Evolutionary conservation across 352 stramenopile genomes (phyloP).

Genomic region (Phytophthora foliorum): DNA sequence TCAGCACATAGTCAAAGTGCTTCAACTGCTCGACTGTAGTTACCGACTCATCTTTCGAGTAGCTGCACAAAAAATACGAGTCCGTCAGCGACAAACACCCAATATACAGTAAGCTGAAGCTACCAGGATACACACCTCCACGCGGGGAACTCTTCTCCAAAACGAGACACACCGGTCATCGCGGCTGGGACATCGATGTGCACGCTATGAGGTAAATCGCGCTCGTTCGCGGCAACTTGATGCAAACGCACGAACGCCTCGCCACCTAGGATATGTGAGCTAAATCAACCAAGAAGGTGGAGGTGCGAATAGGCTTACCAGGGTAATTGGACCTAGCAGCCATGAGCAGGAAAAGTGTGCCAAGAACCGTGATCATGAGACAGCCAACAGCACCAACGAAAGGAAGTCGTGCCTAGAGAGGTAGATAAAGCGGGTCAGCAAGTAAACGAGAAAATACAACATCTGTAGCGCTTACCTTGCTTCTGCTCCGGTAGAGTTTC

Average conservation of each 20-base stretch:
- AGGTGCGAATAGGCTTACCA: constrained; percentile 47
- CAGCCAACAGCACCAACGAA: constrained; percentile 63
- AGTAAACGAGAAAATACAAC: not conserved
- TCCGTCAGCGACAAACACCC: not conserved
- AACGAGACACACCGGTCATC: constrained; percentile 95
- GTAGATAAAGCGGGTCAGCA: not conserved
- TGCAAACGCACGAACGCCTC: constrained; percentile 75
- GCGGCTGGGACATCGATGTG: constrained; percentile 95
- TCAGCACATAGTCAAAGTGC: constrained; percentile 76
- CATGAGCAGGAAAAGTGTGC: constrained; percentile 64
- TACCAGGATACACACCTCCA: constrained; percentile 64
- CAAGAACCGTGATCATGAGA: constrained; percentile 56
- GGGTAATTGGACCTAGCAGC: constrained; percentile 95
- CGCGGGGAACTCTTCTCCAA: constrained; percentile 79
- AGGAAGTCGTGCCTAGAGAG: constrained; percentile 52
- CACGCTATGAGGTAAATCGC: constrained; percentile 53
- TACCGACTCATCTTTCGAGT: constrained; percentile 81
- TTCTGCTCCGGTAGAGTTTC: constrained; percentile 72
- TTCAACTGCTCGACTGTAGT: constrained; percentile 54
- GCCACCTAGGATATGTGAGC: constrained; percentile 53
- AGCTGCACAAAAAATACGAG: constrained; percentile 43
- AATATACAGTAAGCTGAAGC: not conserved
- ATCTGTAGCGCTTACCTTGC: constrained; percentile 51
- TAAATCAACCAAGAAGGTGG: not conserved
- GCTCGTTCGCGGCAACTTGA: constrained; percentile 44